Evolutionary conservation across 1,284 basidiomycete species (phyloP).

Genomic region (Sutorius eximius): DNA sequence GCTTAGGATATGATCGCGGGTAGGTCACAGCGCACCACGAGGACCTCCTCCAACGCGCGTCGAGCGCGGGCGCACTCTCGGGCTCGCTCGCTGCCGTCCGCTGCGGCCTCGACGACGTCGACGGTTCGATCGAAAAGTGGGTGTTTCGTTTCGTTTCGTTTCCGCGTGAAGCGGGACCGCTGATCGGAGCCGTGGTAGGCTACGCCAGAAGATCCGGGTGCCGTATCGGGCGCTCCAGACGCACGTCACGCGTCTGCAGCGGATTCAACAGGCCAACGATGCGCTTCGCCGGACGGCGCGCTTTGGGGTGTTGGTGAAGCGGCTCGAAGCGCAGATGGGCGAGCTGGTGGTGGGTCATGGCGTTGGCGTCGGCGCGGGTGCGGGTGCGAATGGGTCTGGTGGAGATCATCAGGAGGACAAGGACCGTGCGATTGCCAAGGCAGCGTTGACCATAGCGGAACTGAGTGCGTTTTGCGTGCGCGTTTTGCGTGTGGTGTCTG

Average conservation of each 20-base stretch:
- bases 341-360: slow-evolving; percentile 46
- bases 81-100: slow-evolving; percentile 62
- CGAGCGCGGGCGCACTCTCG: slow-evolving; percentile 62
- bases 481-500: background rate
- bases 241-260: slow-evolving; percentile 71
- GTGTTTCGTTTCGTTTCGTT: slow-evolving; percentile 7
- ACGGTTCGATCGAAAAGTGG: slow-evolving; percentile 72
- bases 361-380: background rate
- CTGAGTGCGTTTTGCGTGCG: slow-evolving; percentile 54
- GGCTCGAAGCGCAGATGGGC: slow-evolving; percentile 79
- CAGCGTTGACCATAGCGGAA: slow-evolving; percentile 88
- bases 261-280: slow-evolving; percentile 79
- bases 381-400: slow-evolving; percentile 23
- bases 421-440: slow-evolving; percentile 84
- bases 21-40: slow-evolving; percentile 75
- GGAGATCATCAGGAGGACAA: slow-evolving; percentile 70
- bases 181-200: slow-evolving; percentile 41
- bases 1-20: background rate
- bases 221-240: slow-evolving; percentile 76
- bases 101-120: slow-evolving; percentile 65
- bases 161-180: background rate
- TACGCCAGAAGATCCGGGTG: slow-evolving; percentile 79
- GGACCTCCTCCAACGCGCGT: slow-evolving; percentile 69
- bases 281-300: slow-evolving; percentile 79
- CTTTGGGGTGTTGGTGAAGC: slow-evolving; percentile 77